Conservation (phyloP, 179 eudicot genomes). For the Spinacia oleracea region DNA sequence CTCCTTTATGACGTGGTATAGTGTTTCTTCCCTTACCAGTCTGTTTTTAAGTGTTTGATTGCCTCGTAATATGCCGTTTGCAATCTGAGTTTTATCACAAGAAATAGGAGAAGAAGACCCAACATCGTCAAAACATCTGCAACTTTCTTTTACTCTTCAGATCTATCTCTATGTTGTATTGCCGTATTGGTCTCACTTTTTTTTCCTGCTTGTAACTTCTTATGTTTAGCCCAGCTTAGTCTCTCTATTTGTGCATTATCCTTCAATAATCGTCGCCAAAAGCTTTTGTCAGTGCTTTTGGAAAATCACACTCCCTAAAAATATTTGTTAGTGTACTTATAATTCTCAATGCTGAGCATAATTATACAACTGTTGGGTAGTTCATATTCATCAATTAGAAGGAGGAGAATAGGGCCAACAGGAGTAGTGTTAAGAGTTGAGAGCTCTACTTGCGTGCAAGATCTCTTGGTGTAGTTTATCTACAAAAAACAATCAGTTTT, state of each 20-base stretch:
- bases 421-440: conserved; percentile 3
- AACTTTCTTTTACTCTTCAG: background rate
- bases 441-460: background rate
- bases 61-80: background rate
- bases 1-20: background rate
- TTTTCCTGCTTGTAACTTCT: background rate
- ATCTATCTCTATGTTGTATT: background rate
- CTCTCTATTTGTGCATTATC: background rate
- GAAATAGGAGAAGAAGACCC: background rate
- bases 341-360: background rate
- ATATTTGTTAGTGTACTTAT: background rate
- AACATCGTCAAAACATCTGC: background rate
- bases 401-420: background rate
- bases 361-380: too few relatives aligned
- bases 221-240: too few relatives aligned
- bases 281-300: background rate
- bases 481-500: background rate
- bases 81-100: background rate
- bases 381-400: background rate
- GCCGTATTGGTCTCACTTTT: background rate
- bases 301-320: background rate
- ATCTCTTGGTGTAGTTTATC: background rate
- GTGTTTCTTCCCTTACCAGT: background rate
- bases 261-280: background rate
- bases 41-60: background rate